A percentile compares a stretch with the other conserved stretches of the same genome.
phyloP scores from a whole-genome alignment of 2,329 filamentous ascomycete species.

The Fusarium nisikadoi region DNA sequence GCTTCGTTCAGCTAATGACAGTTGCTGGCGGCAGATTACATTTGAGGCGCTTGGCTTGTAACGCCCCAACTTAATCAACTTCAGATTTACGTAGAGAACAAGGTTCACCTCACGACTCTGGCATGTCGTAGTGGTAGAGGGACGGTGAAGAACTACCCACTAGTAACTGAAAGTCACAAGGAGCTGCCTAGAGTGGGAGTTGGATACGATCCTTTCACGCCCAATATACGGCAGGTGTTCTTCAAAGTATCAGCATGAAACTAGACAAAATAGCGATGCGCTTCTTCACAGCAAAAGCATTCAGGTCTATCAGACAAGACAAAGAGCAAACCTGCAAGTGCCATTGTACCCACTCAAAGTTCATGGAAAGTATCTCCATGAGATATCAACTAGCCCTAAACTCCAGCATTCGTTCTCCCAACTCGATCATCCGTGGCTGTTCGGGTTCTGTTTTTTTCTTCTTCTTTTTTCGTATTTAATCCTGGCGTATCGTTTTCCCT shows the following conservation, averaged over 20 bases:
- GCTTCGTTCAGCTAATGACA: background rate
- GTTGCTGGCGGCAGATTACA: background rate
- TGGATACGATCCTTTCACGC: background rate
- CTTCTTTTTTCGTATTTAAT: background rate
- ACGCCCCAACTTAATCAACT: background rate
- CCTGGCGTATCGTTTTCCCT: slow-evolving; percentile 15
- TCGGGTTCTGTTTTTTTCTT: slow-evolving; percentile 23
- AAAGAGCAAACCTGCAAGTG: slow-evolving; percentile 29
- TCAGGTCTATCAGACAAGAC: slow-evolving; percentile 31
- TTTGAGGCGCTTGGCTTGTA: background rate
- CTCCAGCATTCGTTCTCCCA: slow-evolving; percentile 30
- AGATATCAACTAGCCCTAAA: slow-evolving; percentile 29
- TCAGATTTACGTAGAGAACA: background rate
- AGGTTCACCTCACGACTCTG: background rate
- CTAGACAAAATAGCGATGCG: slow-evolving; percentile 15
- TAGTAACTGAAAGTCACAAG: background rate
- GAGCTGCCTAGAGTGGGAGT: background rate
- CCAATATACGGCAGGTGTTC: background rate
- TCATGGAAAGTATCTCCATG: slow-evolving; percentile 17
- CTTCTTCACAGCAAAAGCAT: slow-evolving; percentile 15
- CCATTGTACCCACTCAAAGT: slow-evolving; percentile 29
- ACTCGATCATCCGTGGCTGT: slow-evolving; percentile 1
- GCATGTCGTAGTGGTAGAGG: background rate
- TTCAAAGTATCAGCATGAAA: background rate
- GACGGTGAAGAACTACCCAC: background rate